Evolutionary conservation across 768 basidiomycete genomes (phyloP).

Genomic region (Tulasnella sp.): DNA sequence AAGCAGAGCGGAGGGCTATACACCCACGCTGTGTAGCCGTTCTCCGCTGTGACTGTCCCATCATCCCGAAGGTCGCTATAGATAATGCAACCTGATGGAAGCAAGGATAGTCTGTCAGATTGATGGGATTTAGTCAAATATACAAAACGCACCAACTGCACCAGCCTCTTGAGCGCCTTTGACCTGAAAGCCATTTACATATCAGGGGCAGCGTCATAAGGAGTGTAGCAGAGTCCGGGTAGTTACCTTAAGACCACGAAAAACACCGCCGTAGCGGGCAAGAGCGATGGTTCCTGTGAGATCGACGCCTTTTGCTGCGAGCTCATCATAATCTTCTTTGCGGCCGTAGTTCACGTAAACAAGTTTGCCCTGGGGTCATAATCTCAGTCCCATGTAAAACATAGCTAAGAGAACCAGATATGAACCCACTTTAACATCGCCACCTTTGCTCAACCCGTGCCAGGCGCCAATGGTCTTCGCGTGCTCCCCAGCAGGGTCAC

Average conservation of each 20-base stretch:
- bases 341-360: conserved; percentile 76
- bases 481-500: conserved; percentile 60
- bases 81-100: conserved; percentile 46
- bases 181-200: conserved; percentile 34
- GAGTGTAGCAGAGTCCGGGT: conserved; percentile 18
- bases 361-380: conserved; percentile 34
- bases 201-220: not conserved
- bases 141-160: conserved; percentile 36
- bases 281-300: conserved; percentile 70
- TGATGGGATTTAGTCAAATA: not conserved
- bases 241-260: conserved; percentile 74
- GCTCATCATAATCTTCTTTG: conserved; percentile 59
- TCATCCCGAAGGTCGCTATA: conserved; percentile 84
- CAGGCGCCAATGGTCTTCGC: conserved; percentile 63
- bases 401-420: conserved; percentile 16
- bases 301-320: conserved; percentile 53
- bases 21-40: conserved; percentile 53
- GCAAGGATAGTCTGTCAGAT: not conserved
- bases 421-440: conserved; percentile 46
- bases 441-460: conserved; percentile 73
- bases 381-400: conserved; percentile 15
- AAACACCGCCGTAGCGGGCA: conserved; percentile 43
- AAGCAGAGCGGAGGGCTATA: not conserved
- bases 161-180: conserved; percentile 77
- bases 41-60: conserved; percentile 60